Conservation (phyloP, 192 early-diverging fungal genomes). For the Coemansia sp. region DNA sequence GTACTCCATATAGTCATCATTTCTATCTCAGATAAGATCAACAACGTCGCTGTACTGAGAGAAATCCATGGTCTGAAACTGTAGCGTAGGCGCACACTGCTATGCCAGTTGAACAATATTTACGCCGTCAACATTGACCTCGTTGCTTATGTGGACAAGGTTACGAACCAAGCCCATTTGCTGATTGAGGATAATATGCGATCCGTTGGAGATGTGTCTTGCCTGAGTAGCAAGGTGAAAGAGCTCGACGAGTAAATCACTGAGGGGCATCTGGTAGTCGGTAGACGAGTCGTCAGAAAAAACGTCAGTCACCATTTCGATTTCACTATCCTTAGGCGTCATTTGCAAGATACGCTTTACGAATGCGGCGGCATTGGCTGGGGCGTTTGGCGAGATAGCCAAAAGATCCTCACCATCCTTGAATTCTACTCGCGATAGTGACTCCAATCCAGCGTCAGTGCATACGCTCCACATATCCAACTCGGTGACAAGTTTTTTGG, state of each 20-base stretch:
- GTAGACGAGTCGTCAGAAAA: neutral
- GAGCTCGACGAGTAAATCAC: neutral
- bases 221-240: neutral
- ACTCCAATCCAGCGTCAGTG: neutral
- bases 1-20: neutral
- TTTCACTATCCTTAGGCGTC: neutral
- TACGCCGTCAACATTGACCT: neutral
- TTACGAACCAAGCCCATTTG: neutral
- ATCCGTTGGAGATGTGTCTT: neutral
- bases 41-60: too few relatives aligned
- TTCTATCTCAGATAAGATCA: neutral
- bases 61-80: neutral
- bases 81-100: neutral
- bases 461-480: neutral
- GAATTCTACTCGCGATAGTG: neutral
- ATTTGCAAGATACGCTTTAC: neutral
- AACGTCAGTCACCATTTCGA: neutral
- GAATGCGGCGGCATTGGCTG: neutral
- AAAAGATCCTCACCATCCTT: neutral
- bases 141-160: neutral
- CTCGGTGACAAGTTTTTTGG: neutral
- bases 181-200: neutral
- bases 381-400: neutral
- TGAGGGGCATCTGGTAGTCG: too few relatives aligned
- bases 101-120: neutral